Conservation (phyloP, 2,329 filamentous ascomycete genomes). For the Aspergillus pseudonomiae region DNA sequence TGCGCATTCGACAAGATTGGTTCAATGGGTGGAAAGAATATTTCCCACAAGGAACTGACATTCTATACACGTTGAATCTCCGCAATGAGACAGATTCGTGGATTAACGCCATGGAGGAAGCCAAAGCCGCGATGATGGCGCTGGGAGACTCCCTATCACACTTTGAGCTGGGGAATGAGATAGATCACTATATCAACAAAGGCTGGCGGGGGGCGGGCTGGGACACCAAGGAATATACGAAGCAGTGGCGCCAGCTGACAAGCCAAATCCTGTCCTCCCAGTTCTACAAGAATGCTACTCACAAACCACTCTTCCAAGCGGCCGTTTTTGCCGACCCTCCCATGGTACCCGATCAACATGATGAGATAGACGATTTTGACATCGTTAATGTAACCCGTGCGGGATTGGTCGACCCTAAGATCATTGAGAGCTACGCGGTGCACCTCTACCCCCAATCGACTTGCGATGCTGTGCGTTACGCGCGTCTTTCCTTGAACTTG, state of each 20-base stretch:
- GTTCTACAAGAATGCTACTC: conserved; percentile 8
- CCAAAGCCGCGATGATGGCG: conserved; percentile 4
- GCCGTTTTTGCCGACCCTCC: conserved; percentile 15
- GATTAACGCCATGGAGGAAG: conserved; percentile 10
- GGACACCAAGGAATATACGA: conserved; percentile 7
- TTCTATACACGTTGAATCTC: conserved; percentile 11
- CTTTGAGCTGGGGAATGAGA: conserved; percentile 13
- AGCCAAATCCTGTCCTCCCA: conserved; percentile 1
- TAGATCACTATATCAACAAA: conserved; percentile 15
- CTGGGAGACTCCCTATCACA: conserved; percentile 7
- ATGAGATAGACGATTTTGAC: conserved; percentile 14
- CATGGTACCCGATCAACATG: conserved; percentile 10
- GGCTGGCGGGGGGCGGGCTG: conserved; percentile 7
- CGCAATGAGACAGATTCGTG: conserved; percentile 8
- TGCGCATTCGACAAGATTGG: conserved; percentile 7
- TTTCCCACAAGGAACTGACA: conserved; percentile 5
- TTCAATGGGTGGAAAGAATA: conserved; percentile 11
- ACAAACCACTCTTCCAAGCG: conserved; percentile 11
- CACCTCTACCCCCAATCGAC: conserved; percentile 15
- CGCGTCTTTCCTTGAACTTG: conserved; percentile 7
- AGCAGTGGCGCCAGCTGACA: conserved; percentile 11
- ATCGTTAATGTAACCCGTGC: conserved; percentile 11
- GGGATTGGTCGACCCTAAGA: conserved; percentile 4
- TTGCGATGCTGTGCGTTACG: conserved; percentile 3
- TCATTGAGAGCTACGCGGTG: conserved; percentile 8